These are phyloP conservation scores for Rhododendron henanense DNA, from an alignment of 148 eudicot species.

Conservation along the genomic window DNA sequence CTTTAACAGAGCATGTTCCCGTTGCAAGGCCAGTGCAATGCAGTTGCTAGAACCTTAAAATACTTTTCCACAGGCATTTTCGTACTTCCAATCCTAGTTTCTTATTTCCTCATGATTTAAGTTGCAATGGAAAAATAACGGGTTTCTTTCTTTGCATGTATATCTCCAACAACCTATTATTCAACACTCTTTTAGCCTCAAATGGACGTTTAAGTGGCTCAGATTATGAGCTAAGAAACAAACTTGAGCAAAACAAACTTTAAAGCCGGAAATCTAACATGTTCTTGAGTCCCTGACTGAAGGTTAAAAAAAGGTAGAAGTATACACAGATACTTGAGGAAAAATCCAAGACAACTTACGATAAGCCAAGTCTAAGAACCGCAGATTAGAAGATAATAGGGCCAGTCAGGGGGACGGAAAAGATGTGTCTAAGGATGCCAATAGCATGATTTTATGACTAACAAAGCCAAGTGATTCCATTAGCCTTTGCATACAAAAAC, in stretches of 20 bases:
- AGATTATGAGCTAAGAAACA: not conserved
- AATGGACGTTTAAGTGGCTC: not conserved
- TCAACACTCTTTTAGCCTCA: not conserved
- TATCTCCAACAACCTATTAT: not conserved
- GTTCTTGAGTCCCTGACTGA: not conserved
- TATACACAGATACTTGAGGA: not conserved
- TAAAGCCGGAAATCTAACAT: not conserved
- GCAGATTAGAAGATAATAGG: not conserved
- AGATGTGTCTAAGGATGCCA: not conserved
- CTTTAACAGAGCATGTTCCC: not conserved
- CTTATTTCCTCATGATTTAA: not conserved
- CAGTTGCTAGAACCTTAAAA: not conserved
- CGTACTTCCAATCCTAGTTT: not conserved
- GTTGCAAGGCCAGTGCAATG: not conserved
- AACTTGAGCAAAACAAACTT: not conserved
- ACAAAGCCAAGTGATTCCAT: conserved; percentile 2
- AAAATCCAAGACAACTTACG: not conserved
- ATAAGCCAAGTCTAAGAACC: not conserved
- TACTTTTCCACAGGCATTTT: not conserved
- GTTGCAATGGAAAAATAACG: not conserved
- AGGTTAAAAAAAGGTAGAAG: not conserved
- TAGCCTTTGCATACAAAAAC: not conserved
- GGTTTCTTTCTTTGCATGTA: not conserved
- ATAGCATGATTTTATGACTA: not conserved
- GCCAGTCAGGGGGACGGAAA: not conserved